Evolutionary conservation across 2,329 filamentous ascomycete genomes (phyloP), one percentile per base, ranked within the genome.

Genomic region (Pestalotiopsis sp.): DNA sequence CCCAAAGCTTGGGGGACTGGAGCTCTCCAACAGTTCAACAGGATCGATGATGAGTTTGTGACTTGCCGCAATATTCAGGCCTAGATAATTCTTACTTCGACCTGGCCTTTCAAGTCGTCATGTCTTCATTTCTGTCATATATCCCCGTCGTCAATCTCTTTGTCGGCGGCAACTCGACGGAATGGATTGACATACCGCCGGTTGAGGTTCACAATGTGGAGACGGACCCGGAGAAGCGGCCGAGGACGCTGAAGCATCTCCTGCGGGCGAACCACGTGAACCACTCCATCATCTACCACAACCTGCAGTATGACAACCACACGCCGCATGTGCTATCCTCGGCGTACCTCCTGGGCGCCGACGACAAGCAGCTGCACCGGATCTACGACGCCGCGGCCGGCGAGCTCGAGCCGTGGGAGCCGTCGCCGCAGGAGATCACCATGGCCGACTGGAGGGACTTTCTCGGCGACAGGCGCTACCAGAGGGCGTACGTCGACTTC

Each of bases 221-320:
- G 81, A 92, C 91, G 4, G 86, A 90, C 62, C 87, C 90, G 9
- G 94, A 97, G 77, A 95, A 93, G 79, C 86, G 92, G 68, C 90
- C 92, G 20, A 87, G 95, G 70, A 93, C 93, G 23, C 85, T 99
- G 70, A 98, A 97, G 82, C 94, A 98, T 81, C 85, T 99, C 14
- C 80, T 99, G 70, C 93, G 93, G 79, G 91, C 95, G 65, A 98
- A 98, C 79, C 96, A 99, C 82, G 91, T 91, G 73, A 97, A 96
- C 78, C 89, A 97, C 80, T 90, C 94, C 39, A 91, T 98, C 72
- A 82, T 97, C 67, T 96, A 93, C 79, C 90, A 95, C 78, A 79
- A 92, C 66, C 83, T 92, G 4, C 84, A 87, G 70, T 96, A 91
- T 75, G 90, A 96, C 82, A 98, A 98, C 76, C 93, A 97, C 81